Conservation (phyloP, 2,329 filamentous ascomycete genomes). For the Bipolaris sorokiniana region DNA sequence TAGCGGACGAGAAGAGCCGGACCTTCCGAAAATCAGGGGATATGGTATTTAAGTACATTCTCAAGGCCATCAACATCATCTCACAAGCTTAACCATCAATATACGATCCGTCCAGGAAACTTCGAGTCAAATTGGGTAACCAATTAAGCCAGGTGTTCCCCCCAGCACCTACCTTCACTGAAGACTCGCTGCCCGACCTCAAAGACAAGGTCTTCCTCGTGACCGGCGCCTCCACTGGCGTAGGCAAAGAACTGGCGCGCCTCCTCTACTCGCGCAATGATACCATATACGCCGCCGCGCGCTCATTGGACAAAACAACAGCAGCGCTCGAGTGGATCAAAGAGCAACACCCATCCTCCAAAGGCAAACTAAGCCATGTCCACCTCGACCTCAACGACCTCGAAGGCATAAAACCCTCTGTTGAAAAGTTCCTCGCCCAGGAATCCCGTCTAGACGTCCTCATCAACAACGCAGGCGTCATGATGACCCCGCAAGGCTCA, state of each 20-base stretch:
- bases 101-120: background rate
- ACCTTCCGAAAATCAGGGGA: no score
- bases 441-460: conserved; percentile 54
- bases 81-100: background rate
- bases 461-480: conserved; percentile 47
- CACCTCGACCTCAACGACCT: conserved; percentile 54
- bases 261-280: conserved; percentile 62
- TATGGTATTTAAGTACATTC: background rate
- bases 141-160: conserved; percentile 26
- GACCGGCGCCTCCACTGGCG: conserved; percentile 56
- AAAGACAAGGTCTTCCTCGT: conserved; percentile 60
- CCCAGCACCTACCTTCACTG: conserved; percentile 25
- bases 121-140: conserved; percentile 21
- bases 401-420: conserved; percentile 45
- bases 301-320: conserved; percentile 46
- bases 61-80: background rate
- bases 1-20: no score
- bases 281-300: conserved; percentile 63
- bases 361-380: conserved; percentile 30
- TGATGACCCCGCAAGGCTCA: conserved; percentile 24
- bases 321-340: conserved; percentile 57
- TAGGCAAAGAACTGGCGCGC: conserved; percentile 60
- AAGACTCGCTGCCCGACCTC: conserved; percentile 44
- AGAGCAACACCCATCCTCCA: conserved; percentile 28
- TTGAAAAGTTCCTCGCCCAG: conserved; percentile 44